Evolutionary conservation across 2,329 filamentous ascomycete genomes (phyloP).

Genomic region (Tolypocladium paradoxum): DNA sequence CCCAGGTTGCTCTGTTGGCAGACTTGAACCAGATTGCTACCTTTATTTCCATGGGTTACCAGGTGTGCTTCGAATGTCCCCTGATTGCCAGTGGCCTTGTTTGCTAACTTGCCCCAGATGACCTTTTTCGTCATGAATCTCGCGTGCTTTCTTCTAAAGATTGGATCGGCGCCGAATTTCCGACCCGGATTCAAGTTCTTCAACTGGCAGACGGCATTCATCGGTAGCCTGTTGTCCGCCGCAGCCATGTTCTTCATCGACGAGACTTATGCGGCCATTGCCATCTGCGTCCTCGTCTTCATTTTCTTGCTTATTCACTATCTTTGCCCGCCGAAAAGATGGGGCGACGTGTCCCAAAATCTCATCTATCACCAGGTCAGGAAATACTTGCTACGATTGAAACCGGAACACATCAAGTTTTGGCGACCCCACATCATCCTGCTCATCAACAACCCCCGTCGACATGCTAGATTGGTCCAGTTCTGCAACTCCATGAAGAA

Average conservation of each 20-base stretch:
- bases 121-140: constrained; percentile 84
- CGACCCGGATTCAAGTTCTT: constrained; percentile 83
- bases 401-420: constrained; percentile 85
- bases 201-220: constrained; percentile 70
- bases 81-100: neutral
- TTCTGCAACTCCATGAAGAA: constrained; percentile 92
- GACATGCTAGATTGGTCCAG: constrained; percentile 72
- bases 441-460: constrained; percentile 72
- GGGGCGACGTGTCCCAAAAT: constrained; percentile 85
- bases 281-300: constrained; percentile 62
- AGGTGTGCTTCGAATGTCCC: constrained; percentile 35
- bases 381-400: constrained; percentile 75
- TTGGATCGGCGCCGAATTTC: constrained; percentile 82
- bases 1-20: constrained; percentile 70
- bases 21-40: constrained; percentile 84
- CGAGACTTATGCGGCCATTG: constrained; percentile 65
- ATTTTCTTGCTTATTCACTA: constrained; percentile 81
- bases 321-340: constrained; percentile 72
- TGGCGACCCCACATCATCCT: constrained; percentile 84
- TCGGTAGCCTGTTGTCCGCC: constrained; percentile 65
- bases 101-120: constrained; percentile 43
- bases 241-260: constrained; percentile 87
- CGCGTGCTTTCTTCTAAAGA: constrained; percentile 76
- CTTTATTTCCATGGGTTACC: constrained; percentile 82
- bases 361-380: constrained; percentile 78